Evolutionary conservation across 2,329 filamentous ascomycete species (phyloP), one percentile per base, ranked within the genome.

Genomic region (Alternaria angustiovoidea): DNA sequence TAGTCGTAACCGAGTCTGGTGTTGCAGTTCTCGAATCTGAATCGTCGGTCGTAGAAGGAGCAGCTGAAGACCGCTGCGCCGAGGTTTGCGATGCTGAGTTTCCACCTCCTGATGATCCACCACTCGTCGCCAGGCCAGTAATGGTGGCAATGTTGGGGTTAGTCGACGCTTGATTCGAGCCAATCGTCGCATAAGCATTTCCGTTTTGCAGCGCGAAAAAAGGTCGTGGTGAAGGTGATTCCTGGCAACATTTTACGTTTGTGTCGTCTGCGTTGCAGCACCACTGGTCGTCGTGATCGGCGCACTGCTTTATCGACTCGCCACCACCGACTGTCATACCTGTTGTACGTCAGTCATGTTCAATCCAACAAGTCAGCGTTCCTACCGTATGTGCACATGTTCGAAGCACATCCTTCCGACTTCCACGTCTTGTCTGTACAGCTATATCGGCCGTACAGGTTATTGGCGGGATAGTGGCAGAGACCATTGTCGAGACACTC

Each of bases 401-500:
- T 77, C 0, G 68, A 71, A 6, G 76, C 61, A 51, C 76, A 78
- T 20, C 69, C 71, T 22, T 67, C 62, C 1, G 73, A 65, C 11
- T 76, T 65, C 76, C 75, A 78, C 22, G 48, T 61, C 64, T 75
- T 61, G 59, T 78, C 75, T 2, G 76, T 78, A 59, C 76, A 78
- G 62, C 74, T 75, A 49, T 78, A 78, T 36, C 73, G 56, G 26
- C 75, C 76, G 38, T 69, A 71, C 2, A 76, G 52, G 1, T 74
- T 68, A 18, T 58, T 60, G 1, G 66, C 48, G 16, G 66, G 65
- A 54, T 75, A 73, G 48, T 77, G 62, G 57, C 76, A 78, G 7
- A 78, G 68, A n/a, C 76, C 76, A 52, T 78, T 78, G 61, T 76
- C 72, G 32, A 78, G 69, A 47, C 76, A 78, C 51, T 75, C 30